Conservation (phyloP, 495 filamentous ascomycete species). For the Pyrenula massariospora region DNA sequence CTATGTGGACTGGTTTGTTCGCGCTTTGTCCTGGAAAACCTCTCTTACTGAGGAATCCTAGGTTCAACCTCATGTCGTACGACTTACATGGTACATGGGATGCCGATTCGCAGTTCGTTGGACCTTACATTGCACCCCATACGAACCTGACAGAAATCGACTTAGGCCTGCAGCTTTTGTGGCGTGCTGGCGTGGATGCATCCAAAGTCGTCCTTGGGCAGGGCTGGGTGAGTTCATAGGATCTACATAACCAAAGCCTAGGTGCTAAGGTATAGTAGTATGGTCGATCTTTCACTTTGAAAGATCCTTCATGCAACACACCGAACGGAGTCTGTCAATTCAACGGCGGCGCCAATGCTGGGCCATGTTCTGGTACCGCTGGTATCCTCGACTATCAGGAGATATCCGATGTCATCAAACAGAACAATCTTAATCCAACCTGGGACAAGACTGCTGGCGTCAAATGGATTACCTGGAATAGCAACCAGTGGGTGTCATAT, state of each 20-base stretch:
- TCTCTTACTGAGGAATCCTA: no score
- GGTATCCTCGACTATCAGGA: constrained; percentile 28
- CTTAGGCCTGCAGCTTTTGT: constrained; percentile 17
- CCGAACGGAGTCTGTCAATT: constrained; percentile 18
- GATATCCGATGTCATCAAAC: constrained; percentile 21
- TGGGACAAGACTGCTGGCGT: neutral
- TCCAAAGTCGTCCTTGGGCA: constrained; percentile 25
- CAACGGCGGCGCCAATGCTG: constrained; percentile 10
- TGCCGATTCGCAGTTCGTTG: constrained; percentile 7
- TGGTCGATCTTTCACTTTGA: constrained; percentile 19
- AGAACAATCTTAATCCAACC: neutral
- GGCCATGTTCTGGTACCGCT: constrained; percentile 17
- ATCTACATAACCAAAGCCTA: no score
- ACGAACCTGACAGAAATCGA: constrained; percentile 28
- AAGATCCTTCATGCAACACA: constrained; percentile 5
- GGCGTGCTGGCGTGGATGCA: constrained; percentile 19
- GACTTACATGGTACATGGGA: constrained; percentile 24
- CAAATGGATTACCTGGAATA: constrained; percentile 1
- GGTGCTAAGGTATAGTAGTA: no score
- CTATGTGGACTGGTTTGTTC: constrained; percentile 35
- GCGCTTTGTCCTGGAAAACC: no score
- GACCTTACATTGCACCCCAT: constrained; percentile 11
- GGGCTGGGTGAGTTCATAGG: no score
- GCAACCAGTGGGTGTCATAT: constrained; percentile 36
- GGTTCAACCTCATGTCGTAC: constrained; percentile 48